These are phyloP conservation scores for Sorghum bicolor DNA, from an alignment of 176 grass and related monocot species.

Conservation along the genomic window Sorghum_bicolor_NCBIv3 NC_012873.2:57180001-57180500, in stretches of 20 bases:
- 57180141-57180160: background rate
- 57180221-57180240: background rate
- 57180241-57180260: background rate
- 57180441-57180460: background rate
- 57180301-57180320: background rate
- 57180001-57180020: too few species aligned
- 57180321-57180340: background rate
- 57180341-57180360: background rate
- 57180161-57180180: slow-evolving; percentile 31
- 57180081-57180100: background rate
- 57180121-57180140: background rate
- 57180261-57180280: background rate
- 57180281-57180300: background rate
- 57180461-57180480: background rate
- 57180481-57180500: background rate
- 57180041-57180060: too few species aligned
- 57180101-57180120: background rate
- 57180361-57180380: background rate
- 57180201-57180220: background rate
- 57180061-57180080: background rate
- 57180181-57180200: slow-evolving; percentile 19
- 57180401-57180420: background rate
- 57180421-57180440: background rate
- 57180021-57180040: too few species aligned
- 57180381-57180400: background rate